Base-by-base conservation (phyloP, 345 rosid species). In the Aquilaria malaccensis region DNA sequence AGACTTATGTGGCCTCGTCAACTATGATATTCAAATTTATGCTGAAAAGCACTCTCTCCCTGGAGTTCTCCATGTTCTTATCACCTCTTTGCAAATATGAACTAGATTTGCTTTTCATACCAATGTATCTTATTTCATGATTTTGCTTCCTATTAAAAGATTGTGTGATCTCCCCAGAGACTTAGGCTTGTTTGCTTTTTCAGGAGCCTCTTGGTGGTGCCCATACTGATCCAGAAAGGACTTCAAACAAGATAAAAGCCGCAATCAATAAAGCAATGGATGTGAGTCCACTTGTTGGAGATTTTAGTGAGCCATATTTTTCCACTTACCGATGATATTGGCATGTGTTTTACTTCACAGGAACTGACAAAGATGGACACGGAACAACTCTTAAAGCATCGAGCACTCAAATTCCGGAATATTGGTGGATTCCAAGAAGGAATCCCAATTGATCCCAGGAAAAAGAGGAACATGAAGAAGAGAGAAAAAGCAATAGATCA, bases 141-240 rank as follows among this genome's bases (percentile, higher is more conserved):
- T 58, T 57, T 50, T 63, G 10, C 65, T 58, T 46, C 32, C 64
- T 56, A 22, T 58, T 13, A 45, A 63, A 58, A 30, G 43, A 61
- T 30, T 13, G 30, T 59, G 49, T 76, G 58, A 56, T 61, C 54
- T 57, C 43, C 9, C 3, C 52, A 54, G 13, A 68, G 67, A 67
- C 64, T 59, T 30, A 69, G 57, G 14, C 7, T 51, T 69, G 52
- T 31, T 51, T 51, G 43, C 45, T 48, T 43, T 53, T 22, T 68
- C 78, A 91, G 98, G 98, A 91, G 72, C 98, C 98, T 11, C 86
- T 88, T 63, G 98, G 95, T 55, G 98, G 98, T 32, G 98, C 98
- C 33, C 95, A 91, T 77, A 84, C 90, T 46, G 91, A 88, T 80
- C 90, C 98, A 13, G 67, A 79, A 45, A 86, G 95, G 98, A 86